phyloP scores from a whole-genome alignment of 345 rosid genomes.

The Moricandia arvensis region DNA sequence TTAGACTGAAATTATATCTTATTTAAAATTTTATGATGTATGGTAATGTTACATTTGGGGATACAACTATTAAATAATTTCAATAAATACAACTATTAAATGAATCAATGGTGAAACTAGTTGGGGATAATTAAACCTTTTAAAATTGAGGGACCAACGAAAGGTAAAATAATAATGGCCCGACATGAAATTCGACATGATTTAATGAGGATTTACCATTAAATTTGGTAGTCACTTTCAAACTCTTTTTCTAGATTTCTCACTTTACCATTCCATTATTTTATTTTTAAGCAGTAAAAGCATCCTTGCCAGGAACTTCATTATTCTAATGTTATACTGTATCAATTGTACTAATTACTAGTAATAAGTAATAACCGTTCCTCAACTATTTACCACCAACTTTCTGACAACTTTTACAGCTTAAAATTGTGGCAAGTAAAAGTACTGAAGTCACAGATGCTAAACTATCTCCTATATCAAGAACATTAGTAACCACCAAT shows the following conservation, averaged over 20 bases:
- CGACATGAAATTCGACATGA: conserved; percentile 34
- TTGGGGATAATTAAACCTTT: background rate
- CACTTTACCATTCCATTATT: background rate
- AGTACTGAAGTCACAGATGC: background rate
- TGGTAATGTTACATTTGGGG: background rate
- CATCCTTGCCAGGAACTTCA: background rate
- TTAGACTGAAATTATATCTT: background rate
- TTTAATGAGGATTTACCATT: conserved; percentile 34
- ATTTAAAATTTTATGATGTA: background rate
- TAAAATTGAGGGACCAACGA: conserved; percentile 28
- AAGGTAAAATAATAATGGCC: conserved; percentile 33
- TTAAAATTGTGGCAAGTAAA: background rate
- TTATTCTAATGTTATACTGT: background rate
- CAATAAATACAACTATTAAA: background rate
- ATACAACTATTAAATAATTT: background rate
- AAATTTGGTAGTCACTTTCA: conserved; percentile 39
- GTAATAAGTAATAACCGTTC: background rate
- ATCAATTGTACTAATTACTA: background rate
- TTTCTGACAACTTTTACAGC: background rate
- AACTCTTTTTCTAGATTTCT: conserved; percentile 20
- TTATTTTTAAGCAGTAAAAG: background rate
- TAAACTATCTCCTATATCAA: background rate
- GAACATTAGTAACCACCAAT: background rate
- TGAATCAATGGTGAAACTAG: conserved; percentile 18
- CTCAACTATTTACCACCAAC: conserved; percentile 12